Conservation (phyloP, 305 asterid genomes). For the Andrographis paniculata region DNA sequence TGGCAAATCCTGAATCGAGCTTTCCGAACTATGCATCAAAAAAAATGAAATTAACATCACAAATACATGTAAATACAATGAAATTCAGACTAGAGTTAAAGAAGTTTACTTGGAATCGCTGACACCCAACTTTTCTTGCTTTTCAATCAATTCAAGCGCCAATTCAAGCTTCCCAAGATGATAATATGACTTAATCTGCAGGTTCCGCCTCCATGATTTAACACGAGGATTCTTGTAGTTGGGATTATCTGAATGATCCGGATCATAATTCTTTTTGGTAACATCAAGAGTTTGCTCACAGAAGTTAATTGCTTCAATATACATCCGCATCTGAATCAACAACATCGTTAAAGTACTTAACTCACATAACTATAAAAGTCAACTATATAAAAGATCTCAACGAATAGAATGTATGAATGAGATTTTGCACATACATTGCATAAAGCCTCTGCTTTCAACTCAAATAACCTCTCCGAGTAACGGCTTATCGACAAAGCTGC, state of each 20-base stretch:
- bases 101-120: constrained; percentile 43
- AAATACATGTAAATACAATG: constrained; percentile 12
- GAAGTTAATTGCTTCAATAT: constrained; percentile 59
- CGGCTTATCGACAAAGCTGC: constrained; percentile 67
- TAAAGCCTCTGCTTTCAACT: constrained; percentile 85
- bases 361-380: constrained; percentile 7
- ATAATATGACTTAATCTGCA: constrained; percentile 60
- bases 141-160: constrained; percentile 80
- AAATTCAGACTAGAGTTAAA: constrained; percentile 7
- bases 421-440: constrained; percentile 47
- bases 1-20: constrained; percentile 28
- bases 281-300: constrained; percentile 63
- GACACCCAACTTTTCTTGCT: constrained; percentile 37
- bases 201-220: constrained; percentile 73
- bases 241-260: constrained; percentile 23
- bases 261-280: constrained; percentile 54
- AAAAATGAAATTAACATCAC: constrained; percentile 17
- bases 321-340: constrained; percentile 47
- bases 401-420: constrained; percentile 7
- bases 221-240: constrained; percentile 27
- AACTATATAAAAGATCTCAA: constrained; percentile 1
- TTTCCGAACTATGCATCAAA: constrained; percentile 33
- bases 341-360: constrained; percentile 14
- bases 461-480: constrained; percentile 69
- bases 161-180: constrained; percentile 70